A percentile compares a stretch with the other conserved stretches of the same genome.
Evolutionary conservation across 2,329 filamentous ascomycete species (phyloP).

Genomic region (Colletotrichum musae): DNA sequence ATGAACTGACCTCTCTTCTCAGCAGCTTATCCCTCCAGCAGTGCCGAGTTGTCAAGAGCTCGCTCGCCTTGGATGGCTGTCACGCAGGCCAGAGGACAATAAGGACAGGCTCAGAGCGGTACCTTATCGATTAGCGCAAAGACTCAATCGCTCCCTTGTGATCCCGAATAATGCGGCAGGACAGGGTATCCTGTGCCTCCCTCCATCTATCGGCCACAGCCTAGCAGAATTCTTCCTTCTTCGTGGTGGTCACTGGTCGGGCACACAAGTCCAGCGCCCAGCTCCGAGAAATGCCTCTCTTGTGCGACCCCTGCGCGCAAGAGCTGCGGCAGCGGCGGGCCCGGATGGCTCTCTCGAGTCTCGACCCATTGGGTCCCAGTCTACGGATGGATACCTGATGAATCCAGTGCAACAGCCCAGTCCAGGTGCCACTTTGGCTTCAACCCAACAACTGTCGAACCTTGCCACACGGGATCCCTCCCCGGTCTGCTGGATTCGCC

Average conservation of each 20-base stretch:
- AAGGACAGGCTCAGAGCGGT: constrained; percentile 22
- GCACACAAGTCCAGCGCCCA: constrained; percentile 17
- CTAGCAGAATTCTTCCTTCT: constrained; percentile 28
- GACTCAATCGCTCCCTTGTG: constrained; percentile 26
- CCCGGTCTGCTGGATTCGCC: constrained; percentile 24
- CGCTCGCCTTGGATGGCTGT: constrained; percentile 23
- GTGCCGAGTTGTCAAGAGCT: constrained; percentile 11
- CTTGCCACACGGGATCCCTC: constrained; percentile 29
- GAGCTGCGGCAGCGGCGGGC: too few species aligned
- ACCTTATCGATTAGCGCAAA: constrained; percentile 40
- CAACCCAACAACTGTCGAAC: constrained; percentile 29
- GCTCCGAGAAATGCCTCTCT: constrained; percentile 35
- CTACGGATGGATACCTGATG: background rate
- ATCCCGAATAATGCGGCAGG: constrained; percentile 33
- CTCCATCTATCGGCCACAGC: constrained; percentile 35
- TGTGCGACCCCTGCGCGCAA: constrained; percentile 20
- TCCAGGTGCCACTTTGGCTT: constrained; percentile 28
- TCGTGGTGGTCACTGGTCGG: constrained; percentile 7
- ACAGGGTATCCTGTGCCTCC: constrained; percentile 32
- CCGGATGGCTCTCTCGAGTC: constrained; percentile 19
- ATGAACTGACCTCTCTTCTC: constrained; percentile 27
- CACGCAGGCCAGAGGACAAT: constrained; percentile 8
- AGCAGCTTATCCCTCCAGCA: constrained; percentile 30
- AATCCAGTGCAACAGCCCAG: constrained; percentile 22
- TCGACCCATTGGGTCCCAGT: constrained; percentile 35